Evolutionary conservation across 768 basidiomycete genomes (phyloP), one percentile per base, ranked within the genome.

Genomic region (Boletellus ananiceps): DNA sequence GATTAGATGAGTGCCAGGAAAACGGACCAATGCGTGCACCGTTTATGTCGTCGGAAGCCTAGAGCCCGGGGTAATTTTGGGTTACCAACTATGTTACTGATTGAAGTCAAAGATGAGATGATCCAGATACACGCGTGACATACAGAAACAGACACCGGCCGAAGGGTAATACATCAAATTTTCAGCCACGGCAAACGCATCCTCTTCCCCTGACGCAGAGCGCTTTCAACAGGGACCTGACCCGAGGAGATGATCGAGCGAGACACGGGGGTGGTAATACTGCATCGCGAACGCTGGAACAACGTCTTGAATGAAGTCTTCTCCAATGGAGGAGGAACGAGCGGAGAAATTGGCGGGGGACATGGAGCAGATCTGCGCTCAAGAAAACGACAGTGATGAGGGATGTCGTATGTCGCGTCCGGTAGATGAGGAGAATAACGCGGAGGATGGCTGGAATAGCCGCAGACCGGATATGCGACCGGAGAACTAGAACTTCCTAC

Each of bases 401-500:
- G 25, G 39, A 54, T 48, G n/a, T 47, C 46, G 11, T 44, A 25
- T 37, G 45, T 56, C 21, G 42, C 23, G 18, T 44, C 53, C 18
- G 32, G 13, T 8, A 14, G 18, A 18, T 13, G 49, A 25, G 56
- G 51, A 39, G 31, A 36, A 44, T 33, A 43, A 9, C 44, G 54
- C n/a, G 49, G 48, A 52, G 62, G 57, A 38, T 50, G 61, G 39
- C 66, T 67, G 13, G 52, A 58, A 45, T 68, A 67, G 32, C 66
- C 68, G 40, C 50, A 50, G 21, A 60, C 60, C 4, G 68, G 65
- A 25, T 64, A 66, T 23, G 52, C 66, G 35, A 69, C 21, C 6
- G 58, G 62, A 39, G 68, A 69, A 42, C 51, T 57, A 12, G 68
- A 68, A 37, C 62, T 57, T 6, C 66, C 68, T 19, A 46, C 64